Evolutionary conservation across 1,284 basidiomycete genomes (phyloP).

Genomic region (Fomitopsis betulina): DNA sequence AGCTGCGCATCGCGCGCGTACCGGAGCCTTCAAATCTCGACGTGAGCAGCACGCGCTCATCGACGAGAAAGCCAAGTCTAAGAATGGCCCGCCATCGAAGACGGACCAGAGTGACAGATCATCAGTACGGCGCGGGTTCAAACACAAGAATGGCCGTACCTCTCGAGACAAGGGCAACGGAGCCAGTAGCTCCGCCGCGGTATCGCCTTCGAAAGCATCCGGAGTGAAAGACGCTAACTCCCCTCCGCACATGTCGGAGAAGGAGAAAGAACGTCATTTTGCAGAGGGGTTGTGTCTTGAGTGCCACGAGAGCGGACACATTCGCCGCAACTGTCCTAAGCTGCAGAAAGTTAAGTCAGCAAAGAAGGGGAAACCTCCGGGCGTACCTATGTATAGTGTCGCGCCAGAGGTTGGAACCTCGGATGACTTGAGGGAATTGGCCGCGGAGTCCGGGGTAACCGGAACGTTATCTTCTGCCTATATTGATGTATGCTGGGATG

Average conservation of each 20-base stretch:
- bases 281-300: slow-evolving; percentile 1
- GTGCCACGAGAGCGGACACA: slow-evolving; percentile 2
- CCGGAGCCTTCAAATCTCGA: neutral
- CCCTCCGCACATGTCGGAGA: neutral
- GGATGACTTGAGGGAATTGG: neutral
- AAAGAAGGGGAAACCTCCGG: neutral
- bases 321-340: slow-evolving; percentile 1
- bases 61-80: too few relatives aligned
- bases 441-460: neutral
- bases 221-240: neutral
- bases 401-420: neutral
- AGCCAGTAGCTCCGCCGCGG: neutral
- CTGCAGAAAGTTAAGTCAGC: neutral
- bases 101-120: too few relatives aligned
- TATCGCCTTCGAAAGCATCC: neutral
- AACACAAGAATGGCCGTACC: too few relatives aligned
- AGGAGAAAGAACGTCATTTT: neutral
- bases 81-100: too few relatives aligned
- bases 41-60: too few relatives aligned
- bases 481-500: neutral
- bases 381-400: neutral
- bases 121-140: too few relatives aligned
- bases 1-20: slow-evolving; percentile 5
- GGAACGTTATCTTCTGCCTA: neutral
- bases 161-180: neutral